phyloP scores from a whole-genome alignment of 2,329 filamentous ascomycete species.

The Xylariales sp. region DNA sequence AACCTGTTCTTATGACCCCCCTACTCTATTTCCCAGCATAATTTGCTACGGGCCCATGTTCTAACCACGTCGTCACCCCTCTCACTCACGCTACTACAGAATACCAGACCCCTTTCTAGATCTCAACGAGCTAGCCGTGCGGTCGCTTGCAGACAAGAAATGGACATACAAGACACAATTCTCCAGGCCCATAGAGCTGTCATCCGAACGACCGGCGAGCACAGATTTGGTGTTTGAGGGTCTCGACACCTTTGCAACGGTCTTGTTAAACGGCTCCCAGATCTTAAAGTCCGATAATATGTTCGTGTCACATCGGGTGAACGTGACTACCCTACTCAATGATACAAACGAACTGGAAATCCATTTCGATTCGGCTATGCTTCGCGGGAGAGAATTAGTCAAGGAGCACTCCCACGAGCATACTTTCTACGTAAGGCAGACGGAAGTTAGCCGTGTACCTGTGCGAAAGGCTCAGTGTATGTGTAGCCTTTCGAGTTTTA shows the following conservation, averaged over 20 bases:
- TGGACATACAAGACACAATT: conserved; percentile 67
- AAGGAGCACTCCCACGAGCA: conserved; percentile 65
- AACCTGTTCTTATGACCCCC: background rate
- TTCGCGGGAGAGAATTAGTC: conserved; percentile 64
- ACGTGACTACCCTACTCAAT: conserved; percentile 59
- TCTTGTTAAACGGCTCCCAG: conserved; percentile 63
- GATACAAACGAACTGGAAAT: conserved; percentile 64
- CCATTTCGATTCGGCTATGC: conserved; percentile 65
- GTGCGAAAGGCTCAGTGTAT: conserved; percentile 72
- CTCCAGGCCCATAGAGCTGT: conserved; percentile 36
- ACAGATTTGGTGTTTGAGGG: conserved; percentile 70
- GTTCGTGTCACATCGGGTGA: conserved; percentile 69
- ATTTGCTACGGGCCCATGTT: background rate
- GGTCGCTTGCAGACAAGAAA: conserved; percentile 71
- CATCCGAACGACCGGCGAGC: conserved; percentile 37
- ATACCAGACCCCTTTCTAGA: conserved; percentile 69
- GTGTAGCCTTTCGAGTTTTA: background rate
- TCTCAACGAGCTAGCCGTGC: conserved; percentile 68
- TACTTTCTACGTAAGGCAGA: conserved; percentile 64
- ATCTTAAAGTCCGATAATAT: conserved; percentile 71
- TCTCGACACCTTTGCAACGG: conserved; percentile 71
- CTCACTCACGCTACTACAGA: conserved; percentile 44
- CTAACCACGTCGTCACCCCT: background rate
- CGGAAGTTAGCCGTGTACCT: conserved; percentile 57
- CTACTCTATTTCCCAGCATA: background rate